Conservation (phyloP, 192 early-diverging fungal species). For the Coemansia furcata region DNA sequence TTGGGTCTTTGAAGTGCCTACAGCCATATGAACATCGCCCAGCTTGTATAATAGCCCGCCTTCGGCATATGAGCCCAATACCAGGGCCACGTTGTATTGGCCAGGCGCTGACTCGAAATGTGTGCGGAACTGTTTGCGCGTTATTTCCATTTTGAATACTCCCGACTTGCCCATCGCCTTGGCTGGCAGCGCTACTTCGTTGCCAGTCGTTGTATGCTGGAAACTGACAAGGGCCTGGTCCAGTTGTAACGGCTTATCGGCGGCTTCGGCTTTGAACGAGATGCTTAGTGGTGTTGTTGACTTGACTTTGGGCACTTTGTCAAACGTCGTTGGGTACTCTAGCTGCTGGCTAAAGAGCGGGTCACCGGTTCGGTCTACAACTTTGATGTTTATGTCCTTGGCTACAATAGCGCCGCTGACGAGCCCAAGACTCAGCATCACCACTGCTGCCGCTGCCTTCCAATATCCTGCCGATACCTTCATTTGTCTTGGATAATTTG, state of each 20-base stretch:
- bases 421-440: slow-evolving; percentile 2
- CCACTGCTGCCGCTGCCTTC: slow-evolving; percentile 1
- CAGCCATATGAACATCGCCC: slow-evolving; percentile 29
- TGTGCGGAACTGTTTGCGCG: slow-evolving; percentile 36
- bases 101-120: slow-evolving; percentile 24
- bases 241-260: slow-evolving; percentile 7
- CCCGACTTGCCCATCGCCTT: slow-evolving; percentile 14
- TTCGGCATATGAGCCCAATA: slow-evolving; percentile 35
- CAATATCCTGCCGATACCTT: neutral
- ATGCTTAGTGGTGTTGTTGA: slow-evolving; percentile 34
- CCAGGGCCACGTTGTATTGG: slow-evolving; percentile 29
- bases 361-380: slow-evolving; percentile 51
- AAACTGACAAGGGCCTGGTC: slow-evolving; percentile 48
- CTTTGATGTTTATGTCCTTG: slow-evolving; percentile 27
- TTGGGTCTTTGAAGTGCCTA: neutral
- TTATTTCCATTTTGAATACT: slow-evolving; percentile 26
- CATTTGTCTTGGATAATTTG: neutral
- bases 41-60: slow-evolving; percentile 36
- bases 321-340: slow-evolving; percentile 14
- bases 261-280: slow-evolving; percentile 14
- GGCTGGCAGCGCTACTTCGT: slow-evolving; percentile 28
- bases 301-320: slow-evolving; percentile 19
- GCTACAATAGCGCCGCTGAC: slow-evolving; percentile 12
- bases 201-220: slow-evolving; percentile 23
- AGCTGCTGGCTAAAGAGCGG: slow-evolving; percentile 33